Evolutionary conservation across 129 eudicot species (phyloP), one percentile per base, ranked within the genome.

Genomic region (Pseudognaphalium luteoalbum): DNA sequence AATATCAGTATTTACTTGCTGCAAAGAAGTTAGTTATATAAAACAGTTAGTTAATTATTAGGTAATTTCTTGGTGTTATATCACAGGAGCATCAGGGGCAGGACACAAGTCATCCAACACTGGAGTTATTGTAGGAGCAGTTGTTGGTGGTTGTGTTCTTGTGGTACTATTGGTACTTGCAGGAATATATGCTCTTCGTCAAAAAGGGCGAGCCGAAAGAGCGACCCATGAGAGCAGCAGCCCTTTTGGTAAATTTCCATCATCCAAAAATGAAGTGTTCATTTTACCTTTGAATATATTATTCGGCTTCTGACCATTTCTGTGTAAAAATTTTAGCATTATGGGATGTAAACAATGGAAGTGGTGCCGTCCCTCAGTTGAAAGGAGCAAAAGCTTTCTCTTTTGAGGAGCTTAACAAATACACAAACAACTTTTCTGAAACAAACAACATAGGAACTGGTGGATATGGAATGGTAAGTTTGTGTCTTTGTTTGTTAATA

Each of bases 391-490:
- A 83, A 81, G 68, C 71, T 50, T 89, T 86, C 86, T 76, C 96
- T 3, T 89, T 79, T 82, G 89, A 83, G 57, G 97, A 89, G 35
- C 79, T 91, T 67, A 87, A 76, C 77, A 89, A 73, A 74, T 83
- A 62, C 81, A 89, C 97, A 6, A 82, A 89, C 70, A 87, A 85
- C 68, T 91, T 91, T 74, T 75, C 90, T 7, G 86, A 83, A 22
- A 28, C n/a, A 7, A 85, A 86, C 72, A 85, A 80, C 71, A 82
- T 89, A 50, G 97, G 97, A 75, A 32, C 80, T 2, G 97, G 97
- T 65, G 97, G 97, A 61, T 91, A 91, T 82, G 97, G 97, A 60
- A 86, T 81, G 93, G 93, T 90, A 66, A 66, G 85, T 25, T 3
- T 21, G 30, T 37, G 21, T 6, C 2, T 35, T 30, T 17, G 1